phyloP scores from a whole-genome alignment of 257 asterid species.

The Echites panduratus region DNA sequence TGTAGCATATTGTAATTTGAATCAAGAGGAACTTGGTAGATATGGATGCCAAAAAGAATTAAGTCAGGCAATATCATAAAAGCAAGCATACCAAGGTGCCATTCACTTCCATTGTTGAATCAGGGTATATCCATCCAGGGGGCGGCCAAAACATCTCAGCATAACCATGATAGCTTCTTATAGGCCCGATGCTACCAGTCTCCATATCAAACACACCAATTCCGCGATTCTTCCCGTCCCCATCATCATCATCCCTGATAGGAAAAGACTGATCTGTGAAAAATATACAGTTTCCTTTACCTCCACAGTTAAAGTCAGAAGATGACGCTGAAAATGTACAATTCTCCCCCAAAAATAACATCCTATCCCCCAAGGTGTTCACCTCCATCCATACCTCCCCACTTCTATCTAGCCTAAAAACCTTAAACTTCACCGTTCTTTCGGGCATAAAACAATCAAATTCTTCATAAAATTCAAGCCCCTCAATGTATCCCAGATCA shows the following conservation, averaged over 20 bases:
- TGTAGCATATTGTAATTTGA: not conserved
- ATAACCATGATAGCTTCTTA: slow-evolving; percentile 33
- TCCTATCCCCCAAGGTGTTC: slow-evolving; percentile 51
- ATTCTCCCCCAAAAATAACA: slow-evolving; percentile 78
- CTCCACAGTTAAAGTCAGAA: slow-evolving; percentile 35
- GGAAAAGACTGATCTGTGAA: slow-evolving; percentile 49
- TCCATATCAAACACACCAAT: slow-evolving; percentile 68
- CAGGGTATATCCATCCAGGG: slow-evolving; percentile 59
- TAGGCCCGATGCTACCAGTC: slow-evolving; percentile 58
- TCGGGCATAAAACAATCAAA: slow-evolving; percentile 61
- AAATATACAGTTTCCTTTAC: slow-evolving; percentile 61
- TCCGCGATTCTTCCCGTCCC: slow-evolving; percentile 39
- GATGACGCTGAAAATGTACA: slow-evolving; percentile 55
- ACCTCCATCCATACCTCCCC: slow-evolving; percentile 56
- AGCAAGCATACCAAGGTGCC: slow-evolving; percentile 3
- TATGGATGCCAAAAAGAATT: not conserved
- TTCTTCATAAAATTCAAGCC: slow-evolving; percentile 59
- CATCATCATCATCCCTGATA: slow-evolving; percentile 51
- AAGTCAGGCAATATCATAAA: slow-evolving; percentile 3
- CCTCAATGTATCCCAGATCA: slow-evolving; percentile 54
- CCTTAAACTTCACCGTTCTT: slow-evolving; percentile 72
- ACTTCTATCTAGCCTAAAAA: slow-evolving; percentile 51
- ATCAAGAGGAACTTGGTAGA: not conserved
- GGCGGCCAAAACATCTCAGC: slow-evolving; percentile 86
- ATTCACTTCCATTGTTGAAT: slow-evolving; percentile 56